phyloP scores from a whole-genome alignment of 2,329 filamentous ascomycete genomes.

The Balansia obtecta region DNA sequence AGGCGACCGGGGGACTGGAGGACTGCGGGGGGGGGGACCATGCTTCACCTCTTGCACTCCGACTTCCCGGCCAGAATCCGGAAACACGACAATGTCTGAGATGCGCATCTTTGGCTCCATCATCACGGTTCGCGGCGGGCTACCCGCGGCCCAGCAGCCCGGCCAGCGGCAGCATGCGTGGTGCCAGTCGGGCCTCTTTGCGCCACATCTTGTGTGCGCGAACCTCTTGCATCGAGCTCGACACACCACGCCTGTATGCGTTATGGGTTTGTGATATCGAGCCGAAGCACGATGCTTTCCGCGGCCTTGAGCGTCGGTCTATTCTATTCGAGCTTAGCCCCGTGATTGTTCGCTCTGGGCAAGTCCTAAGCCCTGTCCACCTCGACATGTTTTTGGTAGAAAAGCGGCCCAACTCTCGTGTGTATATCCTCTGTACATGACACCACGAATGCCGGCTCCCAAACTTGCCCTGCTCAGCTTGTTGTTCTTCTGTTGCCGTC shows the following conservation, averaged over 20 bases:
- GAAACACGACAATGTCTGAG: no score
- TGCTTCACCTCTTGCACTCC: background rate
- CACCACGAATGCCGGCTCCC: no score
- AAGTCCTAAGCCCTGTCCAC: background rate
- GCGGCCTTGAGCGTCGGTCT: background rate
- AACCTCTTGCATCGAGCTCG: background rate
- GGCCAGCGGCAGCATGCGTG: background rate
- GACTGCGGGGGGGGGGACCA: background rate
- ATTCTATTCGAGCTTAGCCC: background rate
- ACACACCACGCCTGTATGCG: no score
- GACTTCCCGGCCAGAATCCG: background rate
- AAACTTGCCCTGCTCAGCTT: no score
- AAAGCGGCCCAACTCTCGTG: background rate
- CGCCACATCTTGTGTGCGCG: background rate
- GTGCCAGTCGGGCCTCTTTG: background rate
- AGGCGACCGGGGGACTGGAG: background rate
- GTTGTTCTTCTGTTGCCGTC: no score
- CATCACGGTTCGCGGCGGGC: no score
- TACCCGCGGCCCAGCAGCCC: background rate
- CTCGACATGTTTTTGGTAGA: background rate
- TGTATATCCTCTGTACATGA: no score
- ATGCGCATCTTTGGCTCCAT: no score
- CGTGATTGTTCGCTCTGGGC: no score
- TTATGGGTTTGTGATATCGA: no score
- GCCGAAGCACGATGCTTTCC: background rate